These are phyloP conservation scores for Saccharomycopsis sp. DNA, from an alignment of 805 yeast species.

Conservation along the genomic window DNA sequence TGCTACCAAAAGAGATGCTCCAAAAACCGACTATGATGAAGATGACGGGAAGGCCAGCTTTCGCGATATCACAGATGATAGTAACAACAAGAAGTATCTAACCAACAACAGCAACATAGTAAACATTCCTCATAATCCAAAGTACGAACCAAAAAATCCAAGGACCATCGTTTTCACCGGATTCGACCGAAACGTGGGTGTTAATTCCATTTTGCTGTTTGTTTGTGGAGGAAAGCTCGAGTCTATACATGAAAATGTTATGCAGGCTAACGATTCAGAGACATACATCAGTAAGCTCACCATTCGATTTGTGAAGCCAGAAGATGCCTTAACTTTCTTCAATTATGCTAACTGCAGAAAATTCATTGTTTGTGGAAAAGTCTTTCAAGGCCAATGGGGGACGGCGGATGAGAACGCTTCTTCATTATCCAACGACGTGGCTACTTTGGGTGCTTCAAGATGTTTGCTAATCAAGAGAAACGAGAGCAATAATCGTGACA, in stretches of 20 bases:
- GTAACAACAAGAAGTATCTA: constrained; percentile 7
- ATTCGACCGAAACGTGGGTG: constrained; percentile 38
- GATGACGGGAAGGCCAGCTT: background rate
- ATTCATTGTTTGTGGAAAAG: constrained; percentile 51
- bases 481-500: constrained; percentile 7
- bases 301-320: constrained; percentile 47
- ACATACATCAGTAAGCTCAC: constrained; percentile 25
- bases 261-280: background rate
- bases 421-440: background rate
- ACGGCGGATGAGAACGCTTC: background rate
- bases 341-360: constrained; percentile 45
- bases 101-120: constrained; percentile 8
- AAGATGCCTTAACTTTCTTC: constrained; percentile 49
- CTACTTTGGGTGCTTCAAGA: constrained; percentile 40
- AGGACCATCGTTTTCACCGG: constrained; percentile 32
- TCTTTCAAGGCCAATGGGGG: background rate
- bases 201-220: constrained; percentile 45
- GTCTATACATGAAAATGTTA: constrained; percentile 27
- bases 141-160: background rate
- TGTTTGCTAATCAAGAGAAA: constrained; percentile 42
- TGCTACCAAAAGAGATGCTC: background rate
- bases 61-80: background rate
- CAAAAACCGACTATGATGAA: background rate
- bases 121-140: constrained; percentile 1
- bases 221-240: constrained; percentile 69